Percentiles rank a stretch among this genome's conserved stretches.
phyloP scores from a whole-genome alignment of 345 rosid genomes.

The Heritiera littoralis region DNA sequence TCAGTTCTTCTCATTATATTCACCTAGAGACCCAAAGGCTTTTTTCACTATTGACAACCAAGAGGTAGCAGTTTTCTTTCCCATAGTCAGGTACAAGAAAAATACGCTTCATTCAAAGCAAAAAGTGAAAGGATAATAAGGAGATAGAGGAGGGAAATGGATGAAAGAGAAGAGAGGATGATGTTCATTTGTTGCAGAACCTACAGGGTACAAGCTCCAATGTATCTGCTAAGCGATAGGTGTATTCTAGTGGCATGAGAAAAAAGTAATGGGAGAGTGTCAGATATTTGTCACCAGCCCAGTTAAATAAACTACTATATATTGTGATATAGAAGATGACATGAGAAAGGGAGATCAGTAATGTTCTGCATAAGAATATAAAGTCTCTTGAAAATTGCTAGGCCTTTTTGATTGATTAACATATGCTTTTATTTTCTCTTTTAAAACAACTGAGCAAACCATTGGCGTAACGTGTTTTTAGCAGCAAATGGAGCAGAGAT shows the following conservation, averaged over 20 bases:
- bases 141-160: constrained; percentile 14
- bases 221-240: constrained; percentile 18
- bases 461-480: constrained; percentile 19
- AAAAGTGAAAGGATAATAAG: constrained; percentile 2
- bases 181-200: constrained; percentile 11
- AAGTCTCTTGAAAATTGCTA: constrained; percentile 11
- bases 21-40: constrained; percentile 77
- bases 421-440: neutral
- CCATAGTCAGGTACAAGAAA: constrained; percentile 42
- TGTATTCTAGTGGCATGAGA: constrained; percentile 26
- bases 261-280: constrained; percentile 11
- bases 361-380: no score
- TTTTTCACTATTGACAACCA: constrained; percentile 84
- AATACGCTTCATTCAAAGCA: neutral
- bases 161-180: constrained; percentile 21
- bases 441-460: constrained; percentile 12
- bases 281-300: constrained; percentile 14
- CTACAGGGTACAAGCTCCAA: constrained; percentile 21
- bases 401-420: constrained; percentile 4
- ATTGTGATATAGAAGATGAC: neutral
- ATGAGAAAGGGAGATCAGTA: no score
- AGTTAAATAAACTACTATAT: neutral
- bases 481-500: constrained; percentile 15
- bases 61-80: constrained; percentile 66
- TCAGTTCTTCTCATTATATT: constrained; percentile 43